Percentiles rank a stretch among this genome's conserved stretches.
Conservation (phyloP, 2,329 filamentous ascomycete genomes). For the Neonectria magnoliae region DNA sequence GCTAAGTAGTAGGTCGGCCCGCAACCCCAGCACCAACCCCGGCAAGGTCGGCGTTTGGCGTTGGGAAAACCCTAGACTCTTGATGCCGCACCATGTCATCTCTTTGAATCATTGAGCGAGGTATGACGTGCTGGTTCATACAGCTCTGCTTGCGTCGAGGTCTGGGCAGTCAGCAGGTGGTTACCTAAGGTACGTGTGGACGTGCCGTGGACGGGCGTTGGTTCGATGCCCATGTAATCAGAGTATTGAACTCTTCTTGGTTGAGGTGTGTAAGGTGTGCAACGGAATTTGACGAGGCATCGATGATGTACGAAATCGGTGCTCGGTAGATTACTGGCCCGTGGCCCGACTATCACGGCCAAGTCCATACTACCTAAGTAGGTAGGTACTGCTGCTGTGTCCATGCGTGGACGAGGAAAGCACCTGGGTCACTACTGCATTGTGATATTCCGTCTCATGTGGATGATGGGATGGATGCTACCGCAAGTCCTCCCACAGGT, state of each 20-base stretch:
- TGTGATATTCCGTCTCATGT: neutral
- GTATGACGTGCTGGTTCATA: neutral
- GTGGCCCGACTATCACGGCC: no score
- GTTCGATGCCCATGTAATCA: no score
- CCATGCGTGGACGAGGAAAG: neutral
- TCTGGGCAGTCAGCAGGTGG: neutral
- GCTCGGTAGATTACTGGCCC: no score
- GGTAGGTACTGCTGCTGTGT: no score
- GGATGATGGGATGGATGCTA: neutral
- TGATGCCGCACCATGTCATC: neutral
- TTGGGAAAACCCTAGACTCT: neutral
- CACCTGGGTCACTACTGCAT: neutral
- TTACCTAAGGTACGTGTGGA: neutral
- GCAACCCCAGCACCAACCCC: neutral
- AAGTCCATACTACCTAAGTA: no score
- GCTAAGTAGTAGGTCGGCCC: no score
- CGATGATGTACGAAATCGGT: no score
- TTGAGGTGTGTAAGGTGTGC: no score
- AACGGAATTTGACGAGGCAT: no score
- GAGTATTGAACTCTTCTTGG: no score
- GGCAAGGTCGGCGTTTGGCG: neutral
- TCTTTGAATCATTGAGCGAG: neutral
- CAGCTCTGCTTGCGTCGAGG: neutral
- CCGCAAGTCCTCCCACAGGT: no score
- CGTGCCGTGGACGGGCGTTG: neutral